phyloP scores from a whole-genome alignment of 441 rosid species.

The Adansonia gregorii region DNA sequence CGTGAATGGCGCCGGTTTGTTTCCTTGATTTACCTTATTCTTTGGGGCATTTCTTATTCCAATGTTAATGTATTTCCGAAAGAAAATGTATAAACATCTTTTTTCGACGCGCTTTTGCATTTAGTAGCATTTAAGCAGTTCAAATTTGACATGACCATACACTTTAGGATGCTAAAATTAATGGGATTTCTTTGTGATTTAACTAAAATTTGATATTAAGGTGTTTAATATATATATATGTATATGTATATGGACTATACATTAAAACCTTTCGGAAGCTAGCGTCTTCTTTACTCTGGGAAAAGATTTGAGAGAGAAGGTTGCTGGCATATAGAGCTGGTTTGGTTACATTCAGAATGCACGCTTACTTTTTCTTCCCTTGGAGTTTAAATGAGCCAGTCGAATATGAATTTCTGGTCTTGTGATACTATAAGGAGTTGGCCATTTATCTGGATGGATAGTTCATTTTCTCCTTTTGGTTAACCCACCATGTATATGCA shows the following conservation, averaged over 20 bases:
- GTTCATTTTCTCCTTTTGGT: background rate
- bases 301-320: background rate
- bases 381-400: background rate
- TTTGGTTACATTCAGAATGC: background rate
- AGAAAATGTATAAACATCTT: background rate
- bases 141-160: background rate
- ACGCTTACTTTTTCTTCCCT: background rate
- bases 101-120: background rate
- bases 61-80: background rate
- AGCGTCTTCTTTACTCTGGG: background rate
- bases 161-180: background rate
- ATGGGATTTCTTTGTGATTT: background rate
- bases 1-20: conserved; percentile 95
- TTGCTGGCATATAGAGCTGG: background rate
- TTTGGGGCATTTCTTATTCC: background rate
- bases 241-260: too few relatives aligned
- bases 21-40: background rate
- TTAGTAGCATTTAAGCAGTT: background rate
- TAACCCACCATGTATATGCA: too few relatives aligned
- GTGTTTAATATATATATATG: too few relatives aligned
- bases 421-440: background rate
- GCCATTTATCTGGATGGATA: background rate
- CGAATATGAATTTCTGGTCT: background rate
- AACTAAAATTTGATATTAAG: background rate
- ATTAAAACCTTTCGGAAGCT: background rate